Conservation (phyloP, 2,329 filamentous ascomycete genomes). For the Daldinia eschscholtzii region DNA sequence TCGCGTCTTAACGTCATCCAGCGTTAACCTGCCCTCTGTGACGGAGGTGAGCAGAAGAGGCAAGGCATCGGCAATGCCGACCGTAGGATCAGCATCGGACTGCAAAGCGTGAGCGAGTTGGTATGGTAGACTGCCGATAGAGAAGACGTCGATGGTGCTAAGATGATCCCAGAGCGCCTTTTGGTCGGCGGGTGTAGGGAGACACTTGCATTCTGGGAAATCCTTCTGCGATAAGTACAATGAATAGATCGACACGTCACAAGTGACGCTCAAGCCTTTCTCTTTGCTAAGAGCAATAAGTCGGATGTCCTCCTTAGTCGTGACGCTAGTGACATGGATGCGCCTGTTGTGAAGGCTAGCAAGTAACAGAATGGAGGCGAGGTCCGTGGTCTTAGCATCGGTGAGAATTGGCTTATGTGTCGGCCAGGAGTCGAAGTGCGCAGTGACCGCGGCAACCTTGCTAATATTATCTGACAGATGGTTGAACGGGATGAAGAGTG, state of each 20-base stretch:
- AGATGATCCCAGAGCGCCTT: conserved; percentile 80
- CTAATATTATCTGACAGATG: conserved; percentile 84
- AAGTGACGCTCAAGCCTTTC: conserved; percentile 85
- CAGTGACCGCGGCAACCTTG: conserved; percentile 83
- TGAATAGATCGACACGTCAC: conserved; percentile 84
- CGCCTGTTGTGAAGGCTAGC: conserved; percentile 83
- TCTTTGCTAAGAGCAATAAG: conserved; percentile 82
- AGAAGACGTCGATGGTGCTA: conserved; percentile 81
- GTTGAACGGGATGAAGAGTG: conserved; percentile 86
- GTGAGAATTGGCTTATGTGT: conserved; percentile 83
- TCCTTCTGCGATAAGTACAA: conserved; percentile 80
- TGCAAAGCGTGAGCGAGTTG: conserved; percentile 73
- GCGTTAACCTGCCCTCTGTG: conserved; percentile 76
- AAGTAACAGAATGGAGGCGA: conserved; percentile 83
- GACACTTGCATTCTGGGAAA: conserved; percentile 73
- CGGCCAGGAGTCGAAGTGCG: conserved; percentile 84
- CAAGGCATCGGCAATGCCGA: conserved; percentile 79
- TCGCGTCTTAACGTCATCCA: conserved; percentile 78
- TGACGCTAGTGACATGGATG: conserved; percentile 84
- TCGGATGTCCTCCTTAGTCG: conserved; percentile 83
- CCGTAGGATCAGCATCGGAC: conserved; percentile 65
- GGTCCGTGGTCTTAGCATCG: conserved; percentile 82
- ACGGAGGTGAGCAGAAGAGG: conserved; percentile 83
- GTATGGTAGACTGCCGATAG: conserved; percentile 82
- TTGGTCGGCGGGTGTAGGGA: conserved; percentile 78